These are phyloP conservation scores for Lasiodiplodia theobromae DNA, from an alignment of 2,329 filamentous ascomycete genomes.

Conservation along the genomic window DNA sequence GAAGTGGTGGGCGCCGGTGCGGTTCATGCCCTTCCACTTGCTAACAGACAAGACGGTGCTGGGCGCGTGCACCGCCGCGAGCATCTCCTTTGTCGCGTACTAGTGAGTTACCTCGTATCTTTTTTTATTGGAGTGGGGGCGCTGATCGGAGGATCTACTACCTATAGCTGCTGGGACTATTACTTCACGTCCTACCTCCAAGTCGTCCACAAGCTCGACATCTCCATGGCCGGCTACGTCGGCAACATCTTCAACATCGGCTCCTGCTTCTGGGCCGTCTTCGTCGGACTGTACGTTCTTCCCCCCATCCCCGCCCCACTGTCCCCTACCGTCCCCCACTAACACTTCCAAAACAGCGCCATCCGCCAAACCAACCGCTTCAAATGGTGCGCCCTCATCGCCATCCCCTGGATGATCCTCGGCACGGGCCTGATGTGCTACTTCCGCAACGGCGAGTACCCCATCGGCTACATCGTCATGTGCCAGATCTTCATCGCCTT, in stretches of 20 bases:
- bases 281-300: constrained; percentile 33
- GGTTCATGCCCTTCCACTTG: constrained; percentile 55
- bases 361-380: constrained; percentile 32
- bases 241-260: constrained; percentile 39
- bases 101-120: constrained; percentile 28
- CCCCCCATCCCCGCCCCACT: too few species aligned
- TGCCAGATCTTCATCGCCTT: constrained; percentile 44
- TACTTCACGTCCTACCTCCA: constrained; percentile 46
- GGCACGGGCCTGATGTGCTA: constrained; percentile 43
- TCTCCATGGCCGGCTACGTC: constrained; percentile 38
- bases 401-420: constrained; percentile 39
- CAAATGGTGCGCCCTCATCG: constrained; percentile 32
- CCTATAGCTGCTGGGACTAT: constrained; percentile 45
- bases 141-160: too few species aligned
- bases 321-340: too few species aligned
- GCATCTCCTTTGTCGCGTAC: constrained; percentile 38
- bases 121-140: neutral
- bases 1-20: constrained; percentile 46
- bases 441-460: constrained; percentile 38
- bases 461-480: constrained; percentile 42
- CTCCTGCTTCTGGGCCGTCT: constrained; percentile 39
- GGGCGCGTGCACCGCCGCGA: constrained; percentile 59
- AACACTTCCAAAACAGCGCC: neutral
- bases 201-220: constrained; percentile 38
- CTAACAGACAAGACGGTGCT: constrained; percentile 59